Evolutionary conservation across 2,329 filamentous ascomycete genomes (phyloP), one percentile per base, ranked within the genome.

Genomic region (Penicillium italicum): DNA sequence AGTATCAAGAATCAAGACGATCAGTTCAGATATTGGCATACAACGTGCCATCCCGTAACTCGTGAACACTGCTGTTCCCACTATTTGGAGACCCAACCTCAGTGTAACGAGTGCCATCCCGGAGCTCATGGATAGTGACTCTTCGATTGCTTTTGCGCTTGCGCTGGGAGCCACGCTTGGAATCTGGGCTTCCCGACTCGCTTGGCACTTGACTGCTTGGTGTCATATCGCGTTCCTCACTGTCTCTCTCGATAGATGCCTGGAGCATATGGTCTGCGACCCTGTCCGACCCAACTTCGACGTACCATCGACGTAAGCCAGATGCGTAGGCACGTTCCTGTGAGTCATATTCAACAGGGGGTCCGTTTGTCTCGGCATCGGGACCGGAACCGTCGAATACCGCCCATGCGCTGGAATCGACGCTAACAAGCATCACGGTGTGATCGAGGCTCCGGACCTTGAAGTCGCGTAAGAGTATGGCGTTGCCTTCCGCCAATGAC

Each of bases 401-500:
- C 10, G 73, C 77, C 78, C 78, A 80, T 11, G 77, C 71, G 55
- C 77, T 79, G 16, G 69, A 69, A 12, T 74, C 68, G 3, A 65
- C 68, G 59, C 75, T 79, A 46, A 76, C 59, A 3, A 80, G 68
- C 55, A 72, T 71, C 49, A 76, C 64, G 7, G 68, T 70, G 58
- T 74, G 71, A 14, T 76, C 67, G 46, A 71, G 65, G 55, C 67
- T 76, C 38, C 74, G 70, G 9, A 79, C 75, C 55, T 74, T 74
- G 62, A 80, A 77, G 55, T 79, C 71, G 14, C 77, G 72, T 9
- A 80, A 69, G 2, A 80, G 64, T 33, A 80, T 64, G 2, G 71
- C 69, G 56, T 78, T 74, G 12, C 77, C 78, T 57, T 72, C 66
- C 8, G 56, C 56, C 16, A 73, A 48, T 5, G 59, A 55, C 18